Evolutionary conservation across 495 filamentous ascomycete species (phyloP).

Genomic region (Annulohypoxylon bovei): DNA sequence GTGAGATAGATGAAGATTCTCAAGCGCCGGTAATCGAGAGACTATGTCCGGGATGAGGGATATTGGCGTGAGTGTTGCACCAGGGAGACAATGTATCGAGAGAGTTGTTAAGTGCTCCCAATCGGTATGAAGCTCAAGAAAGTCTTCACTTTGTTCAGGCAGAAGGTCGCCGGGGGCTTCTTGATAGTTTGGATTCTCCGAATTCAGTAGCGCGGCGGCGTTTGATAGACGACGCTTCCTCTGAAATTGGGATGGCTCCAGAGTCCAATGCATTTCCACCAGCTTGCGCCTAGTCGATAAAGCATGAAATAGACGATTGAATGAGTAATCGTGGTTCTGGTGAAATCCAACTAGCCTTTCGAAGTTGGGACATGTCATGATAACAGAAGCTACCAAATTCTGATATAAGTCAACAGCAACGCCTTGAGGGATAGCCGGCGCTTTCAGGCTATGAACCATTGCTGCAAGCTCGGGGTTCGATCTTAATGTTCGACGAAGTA

Average conservation of each 20-base stretch:
- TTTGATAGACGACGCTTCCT: conserved; percentile 46
- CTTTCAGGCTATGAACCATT: conserved; percentile 77
- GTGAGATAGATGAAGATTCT: conserved; percentile 77
- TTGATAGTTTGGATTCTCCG: conserved; percentile 36
- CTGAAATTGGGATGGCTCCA: conserved; percentile 58
- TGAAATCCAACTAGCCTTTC: conserved; percentile 78
- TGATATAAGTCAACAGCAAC: conserved; percentile 68
- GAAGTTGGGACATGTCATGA: conserved; percentile 88
- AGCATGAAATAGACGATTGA: conserved; percentile 79
- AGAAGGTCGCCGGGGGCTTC: conserved; percentile 64
- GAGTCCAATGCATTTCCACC: conserved; percentile 83
- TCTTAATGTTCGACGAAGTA: conserved; percentile 80
- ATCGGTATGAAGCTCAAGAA: conserved; percentile 73
- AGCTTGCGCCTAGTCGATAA: conserved; percentile 78
- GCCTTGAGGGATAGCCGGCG: conserved; percentile 69
- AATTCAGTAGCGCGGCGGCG: conserved; percentile 38
- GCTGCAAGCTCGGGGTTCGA: conserved; percentile 74
- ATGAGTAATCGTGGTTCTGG: conserved; percentile 74
- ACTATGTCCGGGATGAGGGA: conserved; percentile 74
- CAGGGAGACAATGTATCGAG: conserved; percentile 73
- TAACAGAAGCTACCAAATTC: conserved; percentile 77
- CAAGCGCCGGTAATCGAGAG: conserved; percentile 71
- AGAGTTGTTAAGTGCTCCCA: conserved; percentile 80
- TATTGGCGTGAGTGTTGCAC: conserved; percentile 70
- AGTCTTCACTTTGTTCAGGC: conserved; percentile 70